Conservation (phyloP, 1,139 yeast species). For the Nematodospora anomalae region DNA sequence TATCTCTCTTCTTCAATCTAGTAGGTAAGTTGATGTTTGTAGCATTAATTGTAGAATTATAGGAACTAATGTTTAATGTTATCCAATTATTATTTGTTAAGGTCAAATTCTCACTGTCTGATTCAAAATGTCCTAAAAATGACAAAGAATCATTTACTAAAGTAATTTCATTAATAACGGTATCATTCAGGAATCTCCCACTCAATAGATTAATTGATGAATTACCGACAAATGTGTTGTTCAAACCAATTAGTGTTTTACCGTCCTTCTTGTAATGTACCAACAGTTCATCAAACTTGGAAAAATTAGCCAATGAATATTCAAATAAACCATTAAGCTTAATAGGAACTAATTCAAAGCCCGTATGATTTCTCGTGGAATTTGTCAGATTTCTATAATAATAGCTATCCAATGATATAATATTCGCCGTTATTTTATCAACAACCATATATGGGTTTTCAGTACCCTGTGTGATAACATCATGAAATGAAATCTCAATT, state of each 20-base stretch:
- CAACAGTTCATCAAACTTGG: constrained; percentile 39
- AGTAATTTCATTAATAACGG: constrained; percentile 40
- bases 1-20: constrained; percentile 25
- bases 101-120: constrained; percentile 32
- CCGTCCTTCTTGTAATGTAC: constrained; percentile 30
- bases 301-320: constrained; percentile 70
- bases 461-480: constrained; percentile 27
- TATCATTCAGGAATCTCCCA: constrained; percentile 40
- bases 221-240: constrained; percentile 56
- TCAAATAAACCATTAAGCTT: constrained; percentile 77
- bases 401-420: constrained; percentile 50
- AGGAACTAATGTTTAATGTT: constrained; percentile 27
- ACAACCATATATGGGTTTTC: constrained; percentile 62
- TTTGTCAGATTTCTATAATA: constrained; percentile 32
- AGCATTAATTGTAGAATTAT: constrained; percentile 35
- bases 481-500: constrained; percentile 46
- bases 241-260: constrained; percentile 28
- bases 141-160: constrained; percentile 26
- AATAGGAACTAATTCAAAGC: constrained; percentile 26
- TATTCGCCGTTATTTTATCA: constrained; percentile 61
- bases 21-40: constrained; percentile 18
- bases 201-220: constrained; percentile 70
- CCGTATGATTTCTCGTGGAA: constrained; percentile 22
- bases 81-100: constrained; percentile 31
- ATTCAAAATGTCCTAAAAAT: constrained; percentile 51